A percentile compares a stretch with the other conserved stretches of the same genome.
Conservation (phyloP, 2,329 filamentous ascomycete genomes). For the Pseudogymnoascus sp. region DNA sequence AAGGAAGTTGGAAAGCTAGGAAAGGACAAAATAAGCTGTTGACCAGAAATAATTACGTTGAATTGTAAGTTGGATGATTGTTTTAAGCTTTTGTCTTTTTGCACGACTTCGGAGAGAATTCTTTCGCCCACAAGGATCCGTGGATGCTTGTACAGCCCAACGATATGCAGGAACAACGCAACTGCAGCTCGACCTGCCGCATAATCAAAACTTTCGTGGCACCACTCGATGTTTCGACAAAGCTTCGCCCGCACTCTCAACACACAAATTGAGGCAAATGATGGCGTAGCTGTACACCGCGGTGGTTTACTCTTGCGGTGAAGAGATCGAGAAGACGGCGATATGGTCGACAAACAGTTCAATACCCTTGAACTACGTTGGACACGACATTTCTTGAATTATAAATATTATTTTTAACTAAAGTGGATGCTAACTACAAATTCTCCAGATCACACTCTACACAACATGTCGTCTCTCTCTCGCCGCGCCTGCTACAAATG, state of each 20-base stretch:
- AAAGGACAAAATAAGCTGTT: slow-evolving; percentile 5
- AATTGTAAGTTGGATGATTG: slow-evolving; percentile 6
- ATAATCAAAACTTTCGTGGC: slow-evolving; percentile 2
- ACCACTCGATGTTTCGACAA: slow-evolving; percentile 1
- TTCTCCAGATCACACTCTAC: slow-evolving; percentile 4
- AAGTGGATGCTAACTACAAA: neutral
- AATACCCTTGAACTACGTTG: neutral
- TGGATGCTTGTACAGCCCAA: neutral
- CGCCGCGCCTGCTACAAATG: slow-evolving; percentile 65
- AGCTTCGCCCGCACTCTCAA: neutral
- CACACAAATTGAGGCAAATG: neutral
- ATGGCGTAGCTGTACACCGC: neutral
- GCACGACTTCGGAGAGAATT: neutral
- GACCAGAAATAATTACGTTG: slow-evolving; percentile 5
- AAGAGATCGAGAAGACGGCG: neutral
- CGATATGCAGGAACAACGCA: slow-evolving; percentile 6
- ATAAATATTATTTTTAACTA: neutral
- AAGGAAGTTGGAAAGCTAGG: slow-evolving; percentile 2
- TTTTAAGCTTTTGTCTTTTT: slow-evolving; percentile 6
- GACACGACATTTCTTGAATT: neutral
- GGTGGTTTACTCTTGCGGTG: neutral
- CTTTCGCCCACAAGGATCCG: neutral
- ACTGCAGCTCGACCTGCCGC: slow-evolving; percentile 4
- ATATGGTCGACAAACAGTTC: neutral
- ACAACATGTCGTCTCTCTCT: slow-evolving; percentile 65